phyloP scores from a whole-genome alignment of 2,329 filamentous ascomycete species.

The Fusarium incarnatum region DNA sequence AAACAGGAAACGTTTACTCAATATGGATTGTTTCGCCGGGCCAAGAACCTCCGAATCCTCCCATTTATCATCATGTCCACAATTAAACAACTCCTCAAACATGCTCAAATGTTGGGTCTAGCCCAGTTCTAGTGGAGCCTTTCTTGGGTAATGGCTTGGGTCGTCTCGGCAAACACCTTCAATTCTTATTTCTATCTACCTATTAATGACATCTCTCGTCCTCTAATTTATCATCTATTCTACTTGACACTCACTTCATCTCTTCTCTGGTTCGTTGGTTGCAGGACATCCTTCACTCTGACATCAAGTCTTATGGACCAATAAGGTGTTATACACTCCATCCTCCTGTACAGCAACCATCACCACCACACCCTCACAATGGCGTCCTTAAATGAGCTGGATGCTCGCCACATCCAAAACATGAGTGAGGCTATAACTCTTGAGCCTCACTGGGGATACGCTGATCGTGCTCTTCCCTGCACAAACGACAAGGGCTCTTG shows the following conservation, averaged over 20 bases:
- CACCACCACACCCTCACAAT: slow-evolving; percentile 11
- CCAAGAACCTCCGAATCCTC: slow-evolving; percentile 13
- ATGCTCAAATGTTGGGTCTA: slow-evolving; percentile 22
- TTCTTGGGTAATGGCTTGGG: not conserved
- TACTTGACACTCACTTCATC: slow-evolving; percentile 11
- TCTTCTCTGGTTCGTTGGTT: slow-evolving; percentile 6
- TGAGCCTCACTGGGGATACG: slow-evolving; percentile 61
- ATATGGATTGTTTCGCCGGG: slow-evolving; percentile 41
- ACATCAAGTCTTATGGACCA: not conserved
- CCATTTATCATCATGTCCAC: slow-evolving; percentile 10
- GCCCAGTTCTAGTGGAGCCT: slow-evolving; percentile 24
- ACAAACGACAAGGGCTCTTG: slow-evolving; percentile 61
- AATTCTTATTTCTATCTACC: slow-evolving; percentile 44
- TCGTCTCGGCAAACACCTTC: slow-evolving; percentile 1
- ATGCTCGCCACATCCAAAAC: slow-evolving; percentile 57
- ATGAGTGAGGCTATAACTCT: slow-evolving; percentile 51
- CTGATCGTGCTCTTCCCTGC: slow-evolving; percentile 59
- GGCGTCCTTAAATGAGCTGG: slow-evolving; percentile 39
- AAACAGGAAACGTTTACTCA: slow-evolving; percentile 35
- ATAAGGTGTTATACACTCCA: not conserved
- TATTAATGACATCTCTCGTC: slow-evolving; percentile 33
- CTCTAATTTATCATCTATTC: slow-evolving; percentile 3
- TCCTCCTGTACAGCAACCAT: not conserved
- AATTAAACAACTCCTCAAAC: slow-evolving; percentile 26
- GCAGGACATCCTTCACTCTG: slow-evolving; percentile 4